A percentile compares a stretch with the other conserved stretches of the same genome.
These are phyloP conservation scores for Boletus rufocinnamomeus DNA, from an alignment of 768 basidiomycete genomes.

Conservation along the genomic window DNA sequence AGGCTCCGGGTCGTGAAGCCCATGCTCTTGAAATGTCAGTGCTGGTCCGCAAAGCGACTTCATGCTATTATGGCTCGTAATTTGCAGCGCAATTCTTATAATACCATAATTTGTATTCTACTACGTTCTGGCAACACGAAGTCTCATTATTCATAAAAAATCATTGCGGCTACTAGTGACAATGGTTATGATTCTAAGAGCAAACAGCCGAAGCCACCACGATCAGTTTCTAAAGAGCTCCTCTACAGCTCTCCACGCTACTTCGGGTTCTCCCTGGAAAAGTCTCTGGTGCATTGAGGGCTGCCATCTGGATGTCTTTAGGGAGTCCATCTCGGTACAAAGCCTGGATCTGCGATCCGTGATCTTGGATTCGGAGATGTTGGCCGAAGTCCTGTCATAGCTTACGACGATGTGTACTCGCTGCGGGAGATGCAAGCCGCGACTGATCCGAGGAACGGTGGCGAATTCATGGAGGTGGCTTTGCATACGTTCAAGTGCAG, in stretches of 20 bases:
- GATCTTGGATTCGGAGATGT: slow-evolving; percentile 1
- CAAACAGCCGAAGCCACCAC: neutral
- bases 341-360: neutral
- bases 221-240: slow-evolving; percentile 2
- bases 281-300: slow-evolving; percentile 1
- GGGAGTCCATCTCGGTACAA: neutral
- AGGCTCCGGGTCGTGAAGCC: no score
- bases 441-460: neutral
- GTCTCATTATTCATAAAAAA: neutral
- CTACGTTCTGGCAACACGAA: neutral
- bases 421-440: neutral
- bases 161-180: neutral
- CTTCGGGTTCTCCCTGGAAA: slow-evolving; percentile 16
- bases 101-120: neutral
- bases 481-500: slow-evolving; percentile 1
- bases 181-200: neutral
- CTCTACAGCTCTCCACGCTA: slow-evolving; percentile 17
- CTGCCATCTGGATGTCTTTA: neutral
- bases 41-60: neutral
- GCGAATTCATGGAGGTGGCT: slow-evolving; percentile 10
- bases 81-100: neutral
- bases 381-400: slow-evolving; percentile 12
- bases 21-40: neutral
- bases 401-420: slow-evolving; percentile 13
- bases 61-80: neutral